Evolutionary conservation across 768 basidiomycete genomes (phyloP).

Genomic region (Phaeotremella fagi): DNA sequence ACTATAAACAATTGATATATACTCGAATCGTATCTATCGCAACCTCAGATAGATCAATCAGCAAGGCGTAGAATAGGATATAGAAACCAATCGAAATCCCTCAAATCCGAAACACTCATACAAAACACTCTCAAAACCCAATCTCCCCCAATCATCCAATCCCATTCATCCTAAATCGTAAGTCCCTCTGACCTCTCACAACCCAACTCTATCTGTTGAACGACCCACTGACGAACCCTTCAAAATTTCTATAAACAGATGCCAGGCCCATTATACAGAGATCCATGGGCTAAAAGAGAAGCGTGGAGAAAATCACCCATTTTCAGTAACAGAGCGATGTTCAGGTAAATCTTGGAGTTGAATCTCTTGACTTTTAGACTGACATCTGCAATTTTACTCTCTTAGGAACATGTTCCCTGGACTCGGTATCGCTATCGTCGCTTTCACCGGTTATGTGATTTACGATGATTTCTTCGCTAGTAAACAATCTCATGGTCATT

Average conservation of each 20-base stretch:
- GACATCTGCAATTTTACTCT: neutral
- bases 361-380: neutral
- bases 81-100: too few relatives aligned
- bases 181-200: neutral
- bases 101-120: too few relatives aligned
- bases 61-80: too few relatives aligned
- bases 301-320: constrained; percentile 89
- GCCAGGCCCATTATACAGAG: constrained; percentile 58
- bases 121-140: too few relatives aligned
- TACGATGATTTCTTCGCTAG: constrained; percentile 60
- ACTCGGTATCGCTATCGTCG: constrained; percentile 84
- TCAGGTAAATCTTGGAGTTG: constrained; percentile 52
- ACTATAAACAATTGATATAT: too few relatives aligned
- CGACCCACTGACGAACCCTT: too few relatives aligned
- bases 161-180: too few relatives aligned
- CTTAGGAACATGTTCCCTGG: constrained; percentile 79
- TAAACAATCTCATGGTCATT: constrained; percentile 23
- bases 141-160: too few relatives aligned
- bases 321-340: constrained; percentile 79
- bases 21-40: too few relatives aligned
- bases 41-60: too few relatives aligned
- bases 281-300: constrained; percentile 90
- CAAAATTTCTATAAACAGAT: constrained; percentile 22
- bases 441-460: constrained; percentile 85
- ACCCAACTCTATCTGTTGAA: neutral